Conservation (phyloP, 2,329 filamentous ascomycete genomes). For the Decorospora gaudefroyi region DNA sequence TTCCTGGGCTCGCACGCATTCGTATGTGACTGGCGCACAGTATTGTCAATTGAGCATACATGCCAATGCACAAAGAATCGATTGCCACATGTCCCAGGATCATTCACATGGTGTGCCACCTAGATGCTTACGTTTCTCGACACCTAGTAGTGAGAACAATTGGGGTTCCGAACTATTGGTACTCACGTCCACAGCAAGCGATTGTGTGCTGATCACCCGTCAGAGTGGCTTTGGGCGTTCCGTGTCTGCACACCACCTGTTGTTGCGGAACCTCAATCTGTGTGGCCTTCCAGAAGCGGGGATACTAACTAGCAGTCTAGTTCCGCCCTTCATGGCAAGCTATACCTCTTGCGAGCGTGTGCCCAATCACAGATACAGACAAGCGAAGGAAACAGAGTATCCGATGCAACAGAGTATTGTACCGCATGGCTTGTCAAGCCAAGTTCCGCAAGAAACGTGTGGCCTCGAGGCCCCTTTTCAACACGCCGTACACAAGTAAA, state of each 20-base stretch:
- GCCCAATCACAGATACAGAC: background rate
- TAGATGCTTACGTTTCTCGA: slow-evolving; percentile 15
- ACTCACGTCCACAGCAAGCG: slow-evolving; percentile 23
- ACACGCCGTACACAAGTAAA: background rate
- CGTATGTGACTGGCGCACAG: slow-evolving; percentile 26
- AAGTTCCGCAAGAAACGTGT: background rate
- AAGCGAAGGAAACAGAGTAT: slow-evolving; percentile 8
- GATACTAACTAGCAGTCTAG: slow-evolving; percentile 6
- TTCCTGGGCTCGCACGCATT: slow-evolving; percentile 17
- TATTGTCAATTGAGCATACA: slow-evolving; percentile 32
- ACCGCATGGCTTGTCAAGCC: background rate
- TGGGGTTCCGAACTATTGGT: slow-evolving; percentile 39
- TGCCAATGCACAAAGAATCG: slow-evolving; percentile 20
- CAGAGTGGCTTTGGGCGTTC: slow-evolving; percentile 40
- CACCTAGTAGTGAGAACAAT: too few relatives aligned
- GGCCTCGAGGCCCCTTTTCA: background rate
- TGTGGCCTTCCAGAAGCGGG: slow-evolving; percentile 38
- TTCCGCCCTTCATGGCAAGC: slow-evolving; percentile 4
- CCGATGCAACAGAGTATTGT: background rate
- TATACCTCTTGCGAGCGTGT: background rate
- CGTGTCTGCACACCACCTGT: slow-evolving; percentile 24
- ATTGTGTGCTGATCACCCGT: slow-evolving; percentile 44
- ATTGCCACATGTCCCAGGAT: slow-evolving; percentile 19
- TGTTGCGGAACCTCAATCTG: slow-evolving; percentile 22
- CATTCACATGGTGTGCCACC: slow-evolving; percentile 26